Conservation (phyloP, 805 yeast genomes). For the Metschnikowia proteae region DNA sequence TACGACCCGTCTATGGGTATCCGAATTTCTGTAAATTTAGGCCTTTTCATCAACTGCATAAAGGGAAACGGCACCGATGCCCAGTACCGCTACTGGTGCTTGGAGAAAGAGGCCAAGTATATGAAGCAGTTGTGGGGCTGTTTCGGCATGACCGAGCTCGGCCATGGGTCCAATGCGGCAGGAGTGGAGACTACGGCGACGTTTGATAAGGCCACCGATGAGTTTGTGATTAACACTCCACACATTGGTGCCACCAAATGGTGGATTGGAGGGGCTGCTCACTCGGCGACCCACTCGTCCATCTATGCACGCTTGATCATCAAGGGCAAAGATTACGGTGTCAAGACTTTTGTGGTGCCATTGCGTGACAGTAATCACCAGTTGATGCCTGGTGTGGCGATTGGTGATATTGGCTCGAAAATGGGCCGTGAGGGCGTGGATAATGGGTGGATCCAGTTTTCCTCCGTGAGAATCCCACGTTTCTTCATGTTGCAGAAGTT, state of each 20-base stretch:
- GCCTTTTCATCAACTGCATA: constrained; percentile 37
- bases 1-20: constrained; percentile 38
- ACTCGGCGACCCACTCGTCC: constrained; percentile 41
- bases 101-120: constrained; percentile 29
- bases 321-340: constrained; percentile 44
- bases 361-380: constrained; percentile 42
- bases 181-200: constrained; percentile 26
- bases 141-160: constrained; percentile 22
- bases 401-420: constrained; percentile 46
- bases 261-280: constrained; percentile 52
- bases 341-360: constrained; percentile 45
- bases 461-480: constrained; percentile 42
- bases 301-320: constrained; percentile 43
- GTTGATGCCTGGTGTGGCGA: constrained; percentile 41
- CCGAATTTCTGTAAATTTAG: constrained; percentile 38
- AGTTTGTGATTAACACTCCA: constrained; percentile 43
- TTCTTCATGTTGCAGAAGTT: constrained; percentile 45
- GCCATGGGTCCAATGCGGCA: constrained; percentile 21
- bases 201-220: constrained; percentile 38
- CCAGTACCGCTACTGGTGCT: constrained; percentile 38
- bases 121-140: constrained; percentile 31
- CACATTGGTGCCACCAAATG: constrained; percentile 48
- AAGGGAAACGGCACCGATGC: constrained; percentile 40
- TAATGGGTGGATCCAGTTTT: constrained; percentile 48
- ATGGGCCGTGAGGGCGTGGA: constrained; percentile 50